Base-by-base conservation (phyloP, 2,329 filamentous ascomycete genomes). In the Aspergillus sp. region DNA sequence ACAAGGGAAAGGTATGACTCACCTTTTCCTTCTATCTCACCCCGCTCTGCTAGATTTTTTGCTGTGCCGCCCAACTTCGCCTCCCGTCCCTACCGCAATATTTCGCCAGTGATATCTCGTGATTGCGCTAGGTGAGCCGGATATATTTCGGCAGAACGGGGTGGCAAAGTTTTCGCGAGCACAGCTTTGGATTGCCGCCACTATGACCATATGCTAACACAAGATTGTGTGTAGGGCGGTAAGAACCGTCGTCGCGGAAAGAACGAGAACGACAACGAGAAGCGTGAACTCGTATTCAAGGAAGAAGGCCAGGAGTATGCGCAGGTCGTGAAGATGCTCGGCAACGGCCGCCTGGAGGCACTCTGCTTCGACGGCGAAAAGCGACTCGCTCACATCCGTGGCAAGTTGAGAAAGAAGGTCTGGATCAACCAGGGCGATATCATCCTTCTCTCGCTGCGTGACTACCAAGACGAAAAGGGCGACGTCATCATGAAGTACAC, bases 401-500 rank as follows among this genome's bases (percentile, higher is more conserved):
- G 93, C 81, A 98, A 99, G 81, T 90, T 99, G 72, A 88, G 95
- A 72, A 99, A 99, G 86, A 99, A 99, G 86, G 95, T 98, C 78
- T 97, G 92, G 92, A 97, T 97, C 85, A 97, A 96, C 84, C 92
- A 96, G 82, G 92, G 92, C 73, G 91, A 96, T 76, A 96, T 96
- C 76, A 93, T 93, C 76, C 86, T 93, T 46, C 83, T 93, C 61
- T 93, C 89, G 37, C 88, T 96, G 61, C 90, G 91, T 68, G 92
- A 96, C 77, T 96, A 96, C 81, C 91, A 96, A 76, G 91, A 95
- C 79, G 90, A 93, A 80, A 96, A 96, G 82, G 91, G 90, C 68
- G 91, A 95, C 73, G 90, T 96, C 50, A 93, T 95, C 74, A 87
- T 96, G 75, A 98, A 97, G 83, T 96, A 97, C 86, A 90, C 87